Evolutionary conservation across 371 early-diverging fungal genomes (phyloP).

Genomic region (Smittium culicis): DNA sequence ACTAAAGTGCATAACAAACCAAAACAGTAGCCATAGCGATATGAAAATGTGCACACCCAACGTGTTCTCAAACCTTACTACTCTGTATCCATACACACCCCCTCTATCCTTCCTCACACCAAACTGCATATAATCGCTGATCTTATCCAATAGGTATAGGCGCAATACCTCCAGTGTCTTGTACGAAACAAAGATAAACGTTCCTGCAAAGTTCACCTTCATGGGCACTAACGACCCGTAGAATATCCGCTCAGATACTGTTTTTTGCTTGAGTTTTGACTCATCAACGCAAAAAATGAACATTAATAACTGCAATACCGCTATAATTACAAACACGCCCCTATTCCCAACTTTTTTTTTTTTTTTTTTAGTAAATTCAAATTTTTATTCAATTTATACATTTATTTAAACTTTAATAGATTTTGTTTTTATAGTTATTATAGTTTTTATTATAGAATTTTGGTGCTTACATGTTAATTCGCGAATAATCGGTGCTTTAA

Average conservation of each 20-base stretch:
- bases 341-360: not conserved
- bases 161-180: not conserved
- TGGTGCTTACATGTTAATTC: too few species aligned
- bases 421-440: too few species aligned
- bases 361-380: too few species aligned
- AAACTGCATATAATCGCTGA: not conserved
- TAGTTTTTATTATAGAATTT: too few species aligned
- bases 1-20: not conserved
- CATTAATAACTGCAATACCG: not conserved
- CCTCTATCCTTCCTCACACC: not conserved
- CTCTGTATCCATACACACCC: not conserved
- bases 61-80: not conserved
- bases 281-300: not conserved
- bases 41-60: not conserved
- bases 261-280: not conserved
- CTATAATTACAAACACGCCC: not conserved
- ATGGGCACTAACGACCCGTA: not conserved
- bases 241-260: not conserved
- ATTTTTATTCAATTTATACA: too few species aligned
- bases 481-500: too few species aligned
- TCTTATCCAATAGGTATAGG: not conserved
- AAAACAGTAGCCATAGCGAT: not conserved
- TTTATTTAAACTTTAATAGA: too few species aligned
- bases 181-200: not conserved
- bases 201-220: not conserved